phyloP scores from a whole-genome alignment of 805 yeast species.

The Wickerhamiella bombiphila region DNA sequence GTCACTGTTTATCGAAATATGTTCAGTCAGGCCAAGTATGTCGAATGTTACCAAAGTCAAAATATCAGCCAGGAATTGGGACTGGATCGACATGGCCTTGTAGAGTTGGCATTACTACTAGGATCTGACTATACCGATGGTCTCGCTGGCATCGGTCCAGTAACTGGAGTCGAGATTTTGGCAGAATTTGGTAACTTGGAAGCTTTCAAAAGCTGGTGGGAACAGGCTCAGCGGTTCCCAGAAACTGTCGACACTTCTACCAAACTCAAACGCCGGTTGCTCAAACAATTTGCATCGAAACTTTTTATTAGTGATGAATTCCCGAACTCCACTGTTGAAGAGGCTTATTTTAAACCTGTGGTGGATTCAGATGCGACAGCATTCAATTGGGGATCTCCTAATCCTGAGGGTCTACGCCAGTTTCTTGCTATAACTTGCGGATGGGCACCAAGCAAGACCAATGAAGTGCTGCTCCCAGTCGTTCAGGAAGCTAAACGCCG shows the following conservation, averaged over 20 bases:
- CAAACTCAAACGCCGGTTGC: constrained; percentile 32
- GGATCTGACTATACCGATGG: constrained; percentile 97
- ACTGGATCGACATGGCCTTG: constrained; percentile 45
- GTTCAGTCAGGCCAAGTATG: constrained; percentile 87
- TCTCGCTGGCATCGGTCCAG: constrained; percentile 86
- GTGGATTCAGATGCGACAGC: constrained; percentile 68
- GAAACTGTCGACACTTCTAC: constrained; percentile 26
- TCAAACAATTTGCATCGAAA: constrained; percentile 45
- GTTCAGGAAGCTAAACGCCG: constrained; percentile 54
- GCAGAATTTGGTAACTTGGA: constrained; percentile 56
- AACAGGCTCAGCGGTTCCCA: constrained; percentile 28
- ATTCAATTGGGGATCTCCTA: constrained; percentile 85
- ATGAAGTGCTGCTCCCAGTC: constrained; percentile 74
- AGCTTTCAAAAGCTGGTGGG: constrained; percentile 44
- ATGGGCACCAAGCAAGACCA: constrained; percentile 65
- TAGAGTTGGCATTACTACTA: constrained; percentile 65
- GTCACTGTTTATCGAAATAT: constrained; percentile 67
- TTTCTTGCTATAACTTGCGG: constrained; percentile 58
- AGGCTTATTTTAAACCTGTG: constrained; percentile 67
- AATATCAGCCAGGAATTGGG: constrained; percentile 54
- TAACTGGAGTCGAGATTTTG: constrained; percentile 72
- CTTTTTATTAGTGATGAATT: constrained; percentile 44
- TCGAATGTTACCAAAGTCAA: constrained; percentile 57
- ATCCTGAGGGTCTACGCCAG: constrained; percentile 59
- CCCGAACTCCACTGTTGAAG: constrained; percentile 53